Base-by-base conservation (phyloP, 768 basidiomycete genomes). In the Lactifluus rugatus region DNA sequence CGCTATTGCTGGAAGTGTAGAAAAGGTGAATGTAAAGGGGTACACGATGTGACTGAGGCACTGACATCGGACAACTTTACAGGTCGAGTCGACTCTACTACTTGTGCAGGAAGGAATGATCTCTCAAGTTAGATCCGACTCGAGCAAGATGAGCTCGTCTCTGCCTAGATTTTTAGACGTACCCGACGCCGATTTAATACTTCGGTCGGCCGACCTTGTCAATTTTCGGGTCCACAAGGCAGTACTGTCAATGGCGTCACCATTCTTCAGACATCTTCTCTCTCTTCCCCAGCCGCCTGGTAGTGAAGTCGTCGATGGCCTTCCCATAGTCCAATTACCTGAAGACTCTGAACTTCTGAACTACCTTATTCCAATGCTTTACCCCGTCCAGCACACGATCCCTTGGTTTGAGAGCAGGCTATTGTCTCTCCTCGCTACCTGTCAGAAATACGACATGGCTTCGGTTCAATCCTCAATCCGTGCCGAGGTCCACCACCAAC, bases 381-480 rank as follows among this genome's bases (percentile, higher is more conserved):
- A 58, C 57, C 57, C 50, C 16, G 23, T 39, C 44, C 21, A 17
- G 16, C 26, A 44, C 6, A 25, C 14, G n/a, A 37, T 46, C 19
- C 51, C 51, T 16, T 16, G 19, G 16, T 39, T 41, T 7, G 41
- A 36, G 14, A 46, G 52, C 14, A 50, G 25, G 28, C 34, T 58
- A 8, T 4, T 48, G 13, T 26, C 17, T 41, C 50, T 62, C 19
- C 52, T 66, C 25, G 58, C 57, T 13, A 62, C 65, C 2, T 62
- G 56, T 5, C 25, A 44, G 17, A 69, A 69, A 51, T 69, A 67
- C 51, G 53, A 65, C 3, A 64, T 69, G 56, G 44, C 41, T 19
- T 49, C 44, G 25, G 32, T 62, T 23, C 39, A 44, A 21, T 55
- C 54, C 2, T 39, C 11, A 21, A 47, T 55, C 23, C 54, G 54